Base-by-base conservation (phyloP, 2,329 filamentous ascomycete species). In the Fusarium dlaminii region DNA sequence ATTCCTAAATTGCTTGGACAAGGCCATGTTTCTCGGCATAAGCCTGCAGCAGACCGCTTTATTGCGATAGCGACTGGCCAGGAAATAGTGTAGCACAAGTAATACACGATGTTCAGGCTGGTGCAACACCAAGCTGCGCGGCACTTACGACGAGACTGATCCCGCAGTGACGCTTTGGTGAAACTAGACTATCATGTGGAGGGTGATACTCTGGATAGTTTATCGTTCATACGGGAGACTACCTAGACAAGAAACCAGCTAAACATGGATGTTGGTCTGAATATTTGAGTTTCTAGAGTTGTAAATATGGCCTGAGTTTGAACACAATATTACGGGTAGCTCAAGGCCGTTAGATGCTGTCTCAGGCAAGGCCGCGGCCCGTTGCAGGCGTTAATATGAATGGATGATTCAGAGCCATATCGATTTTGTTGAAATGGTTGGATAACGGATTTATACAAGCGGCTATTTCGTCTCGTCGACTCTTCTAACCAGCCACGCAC, bases 81-180 rank as follows among this genome's bases (percentile, higher is more conserved):
- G 48, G 34, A 34, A 49, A 46, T 64, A 42, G 46, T 32, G 67
- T 75, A 15, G 30, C 32, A 73, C 66, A 52, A 22, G 69, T 75
- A 49, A 54, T 58, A 75, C 66, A 52, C 29, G 29, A 56, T 43
- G 42, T 46, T 56, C 40, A 62, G 27, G 34, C 54, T 42, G 32
- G 61, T 75, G 61, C 27, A 58, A 67, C 72, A 52, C 30, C 36
- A 61, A 61, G 57, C 58, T 55, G 62, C 40, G 46, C 61, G 68
- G 65, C 68, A 75, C 58, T 73, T 66, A 43, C 27, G 37, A 29
- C 45, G 24, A 57, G 32, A 59, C 32, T 74, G 52, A 58, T 66
- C 40, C 70, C 32, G 58, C 55, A 72, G 45, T 45, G 49, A 61
- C 36, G 68, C 51, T 59, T 27, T 70, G 34, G 67, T 49, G 48